Percentiles rank a stretch among this genome's conserved stretches.
Evolutionary conservation across 2,329 filamentous ascomycete species (phyloP).

Genomic region (Xylariaceae sp.): DNA sequence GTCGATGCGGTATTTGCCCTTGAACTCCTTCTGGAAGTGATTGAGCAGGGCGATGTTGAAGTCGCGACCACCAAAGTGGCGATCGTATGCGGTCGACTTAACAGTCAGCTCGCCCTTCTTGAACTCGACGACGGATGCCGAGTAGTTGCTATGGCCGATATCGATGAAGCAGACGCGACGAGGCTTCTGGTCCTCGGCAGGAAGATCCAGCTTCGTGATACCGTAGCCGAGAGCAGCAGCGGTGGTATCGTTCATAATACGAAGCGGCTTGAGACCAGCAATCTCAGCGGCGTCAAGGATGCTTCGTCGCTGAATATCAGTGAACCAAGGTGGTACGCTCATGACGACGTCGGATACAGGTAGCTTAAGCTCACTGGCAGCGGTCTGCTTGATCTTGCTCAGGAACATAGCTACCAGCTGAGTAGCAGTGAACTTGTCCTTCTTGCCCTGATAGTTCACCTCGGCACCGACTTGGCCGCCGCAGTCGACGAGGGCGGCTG

Average conservation of each 20-base stretch:
- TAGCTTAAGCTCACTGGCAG: conserved; percentile 80
- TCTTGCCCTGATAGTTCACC: conserved; percentile 89
- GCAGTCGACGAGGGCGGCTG: conserved; percentile 80
- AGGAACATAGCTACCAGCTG: conserved; percentile 95
- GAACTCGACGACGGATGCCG: conserved; percentile 91
- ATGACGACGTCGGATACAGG: conserved; percentile 91
- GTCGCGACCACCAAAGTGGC: conserved; percentile 94
- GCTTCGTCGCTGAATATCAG: conserved; percentile 83
- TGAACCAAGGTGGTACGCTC: conserved; percentile 96
- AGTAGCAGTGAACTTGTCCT: conserved; percentile 90
- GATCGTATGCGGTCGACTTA: conserved; percentile 87
- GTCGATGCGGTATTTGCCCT: conserved; percentile 96
- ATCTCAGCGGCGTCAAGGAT: conserved; percentile 91
- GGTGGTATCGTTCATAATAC: conserved; percentile 97
- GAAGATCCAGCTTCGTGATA: conserved; percentile 96
- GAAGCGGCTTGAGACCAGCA: conserved; percentile 85
- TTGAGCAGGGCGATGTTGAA: conserved; percentile 94
- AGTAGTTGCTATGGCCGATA: conserved; percentile 95
- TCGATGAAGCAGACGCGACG: conserved; percentile 88
- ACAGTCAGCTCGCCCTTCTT: conserved; percentile 93
- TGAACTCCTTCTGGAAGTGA: conserved; percentile 93
- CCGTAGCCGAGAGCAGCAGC: conserved; percentile 94
- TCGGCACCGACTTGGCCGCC: conserved; percentile 93
- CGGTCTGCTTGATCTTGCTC: conserved; percentile 87
- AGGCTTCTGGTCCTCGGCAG: conserved; percentile 79